These are phyloP conservation scores for Paraphoma chrysanthemicola DNA, from an alignment of 2,329 filamentous ascomycete species.

Conservation along the genomic window DNA sequence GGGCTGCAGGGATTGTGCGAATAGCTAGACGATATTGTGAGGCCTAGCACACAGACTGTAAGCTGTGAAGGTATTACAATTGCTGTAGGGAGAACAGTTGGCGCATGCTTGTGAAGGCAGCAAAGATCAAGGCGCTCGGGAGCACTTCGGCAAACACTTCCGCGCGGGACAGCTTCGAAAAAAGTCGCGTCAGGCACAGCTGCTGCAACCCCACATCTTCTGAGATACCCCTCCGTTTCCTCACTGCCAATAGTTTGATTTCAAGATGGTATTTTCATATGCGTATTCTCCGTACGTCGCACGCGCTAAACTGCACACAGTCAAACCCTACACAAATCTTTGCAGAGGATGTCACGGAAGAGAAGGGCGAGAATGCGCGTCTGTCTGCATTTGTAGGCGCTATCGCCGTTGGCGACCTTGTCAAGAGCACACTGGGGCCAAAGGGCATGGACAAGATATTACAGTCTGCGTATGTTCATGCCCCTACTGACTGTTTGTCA, in stretches of 20 bases:
- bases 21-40: neutral
- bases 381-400: constrained; percentile 97
- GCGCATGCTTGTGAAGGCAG: constrained; percentile 15
- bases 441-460: constrained; percentile 99
- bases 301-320: constrained; percentile 29
- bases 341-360: constrained; percentile 93
- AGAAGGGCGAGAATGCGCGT: constrained; percentile 99
- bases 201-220: constrained; percentile 33
- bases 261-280: constrained; percentile 40
- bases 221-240: constrained; percentile 38
- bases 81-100: too few species aligned
- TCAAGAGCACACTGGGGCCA: constrained; percentile 95
- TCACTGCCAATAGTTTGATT: constrained; percentile 22
- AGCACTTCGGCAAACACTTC: constrained; percentile 32
- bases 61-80: neutral
- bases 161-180: constrained; percentile 37
- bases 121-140: constrained; percentile 21
- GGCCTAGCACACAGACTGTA: neutral
- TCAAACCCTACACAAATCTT: constrained; percentile 95
- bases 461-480: constrained; percentile 79
- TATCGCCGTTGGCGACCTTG: constrained; percentile 95
- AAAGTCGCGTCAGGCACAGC: constrained; percentile 46
- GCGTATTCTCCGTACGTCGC: neutral
- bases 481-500: neutral
- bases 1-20: neutral